Evolutionary conservation across 2,329 filamentous ascomycete genomes (phyloP), one percentile per base, ranked within the genome.

Genomic region (Aspergillus puulaauensis): DNA sequence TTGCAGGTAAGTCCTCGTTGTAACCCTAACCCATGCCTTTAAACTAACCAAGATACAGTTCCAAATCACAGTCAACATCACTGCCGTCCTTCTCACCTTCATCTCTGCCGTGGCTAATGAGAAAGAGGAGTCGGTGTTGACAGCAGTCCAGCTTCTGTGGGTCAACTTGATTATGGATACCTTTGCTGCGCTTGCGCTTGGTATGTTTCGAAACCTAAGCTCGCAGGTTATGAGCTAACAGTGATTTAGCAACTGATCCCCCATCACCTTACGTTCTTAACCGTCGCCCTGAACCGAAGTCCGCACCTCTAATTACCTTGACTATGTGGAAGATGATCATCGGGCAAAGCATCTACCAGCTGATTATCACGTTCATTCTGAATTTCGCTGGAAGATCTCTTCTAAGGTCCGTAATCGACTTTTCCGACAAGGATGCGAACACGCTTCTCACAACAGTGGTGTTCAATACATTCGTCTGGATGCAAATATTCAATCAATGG

Each of bases 81-180:
- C 86, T 4, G 86, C 86, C 2, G 86, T 88, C 15, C 70, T 87
- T 21, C 79, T 89, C 8, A 86, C 86, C 1, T 87, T 89, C 54
- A 77, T 88, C 61, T 85, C 86, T 2, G 84, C 86, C 3, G 82
- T 89, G 47, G 81, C 84, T 8, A 81, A 79, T 56, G 70, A 75
- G 6, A 75, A 82, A 11, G 81, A 83, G 73, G 73, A 81, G 45
- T 84, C 86, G 5, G 83, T 89, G 2, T 80, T 89, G 45, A 87
- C 83, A 1, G 85, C 87, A 0, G 85, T 88, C 0, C 86, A 89
- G 64, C 79, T 89, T 44, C 78, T 89, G 35, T 89, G 86, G 86
- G 84, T 88, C 51, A 89, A 89, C 67, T 74, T 89, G 48, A 88
- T 88, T 67, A 88, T 89, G 85, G 85, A 88, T 64, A 87, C 86